Conservation (phyloP, 2,329 filamentous ascomycete species). For the Colletotrichum ledebouriae region DNA sequence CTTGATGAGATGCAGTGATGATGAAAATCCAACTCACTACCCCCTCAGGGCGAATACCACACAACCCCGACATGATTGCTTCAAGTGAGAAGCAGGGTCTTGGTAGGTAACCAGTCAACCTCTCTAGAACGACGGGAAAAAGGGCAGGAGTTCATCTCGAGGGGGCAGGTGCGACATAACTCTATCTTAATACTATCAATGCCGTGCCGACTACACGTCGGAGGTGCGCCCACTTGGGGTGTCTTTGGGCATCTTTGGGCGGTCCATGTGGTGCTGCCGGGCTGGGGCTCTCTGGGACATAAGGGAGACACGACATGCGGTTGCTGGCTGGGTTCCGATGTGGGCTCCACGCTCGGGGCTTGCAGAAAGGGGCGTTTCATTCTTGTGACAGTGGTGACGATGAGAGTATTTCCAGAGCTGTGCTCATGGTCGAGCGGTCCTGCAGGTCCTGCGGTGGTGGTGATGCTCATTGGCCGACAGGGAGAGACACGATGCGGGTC, state of each 20-base stretch:
- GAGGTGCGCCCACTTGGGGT: constrained; percentile 28
- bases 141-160: constrained; percentile 38
- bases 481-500: constrained; percentile 25
- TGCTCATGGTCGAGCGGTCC: constrained; percentile 38
- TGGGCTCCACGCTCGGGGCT: constrained; percentile 40
- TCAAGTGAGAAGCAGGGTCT: constrained; percentile 26
- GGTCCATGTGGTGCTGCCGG: constrained; percentile 28
- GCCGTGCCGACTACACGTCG: constrained; percentile 32
- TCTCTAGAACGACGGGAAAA: constrained; percentile 31
- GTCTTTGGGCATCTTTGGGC: constrained; percentile 35
- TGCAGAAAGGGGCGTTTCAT: constrained; percentile 40
- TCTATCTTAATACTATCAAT: constrained; percentile 40
- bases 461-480: constrained; percentile 26
- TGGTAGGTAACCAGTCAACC: constrained; percentile 23
- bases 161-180: constrained; percentile 36
- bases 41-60: constrained; percentile 41
- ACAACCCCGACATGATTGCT: constrained; percentile 39
- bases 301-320: constrained; percentile 9
- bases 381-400: constrained; percentile 41
- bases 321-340: constrained; percentile 19
- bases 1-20: background rate
- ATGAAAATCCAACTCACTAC: constrained; percentile 29
- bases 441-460: constrained; percentile 15
- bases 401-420: constrained; percentile 38
- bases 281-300: constrained; percentile 25